Percentiles rank a stretch among this genome's conserved stretches.
These are phyloP conservation scores for Macrolepiota fuliginosa DNA, from an alignment of 768 basidiomycete genomes.

Conservation along the genomic window DNA sequence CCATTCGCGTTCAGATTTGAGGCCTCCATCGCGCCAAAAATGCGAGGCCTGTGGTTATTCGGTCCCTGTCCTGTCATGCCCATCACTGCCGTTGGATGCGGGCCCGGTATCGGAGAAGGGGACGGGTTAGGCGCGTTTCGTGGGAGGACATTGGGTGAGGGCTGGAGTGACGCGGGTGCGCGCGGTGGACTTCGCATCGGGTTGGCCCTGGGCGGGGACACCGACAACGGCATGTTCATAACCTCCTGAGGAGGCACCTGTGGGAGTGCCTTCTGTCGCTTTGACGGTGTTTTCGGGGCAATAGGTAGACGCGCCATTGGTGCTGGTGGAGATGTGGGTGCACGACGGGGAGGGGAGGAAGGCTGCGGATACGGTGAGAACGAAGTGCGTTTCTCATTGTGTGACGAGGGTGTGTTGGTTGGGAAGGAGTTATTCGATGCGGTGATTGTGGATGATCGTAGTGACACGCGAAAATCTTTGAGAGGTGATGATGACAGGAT, in stretches of 20 bases:
- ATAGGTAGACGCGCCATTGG: not conserved
- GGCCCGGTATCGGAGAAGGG: constrained; percentile 17
- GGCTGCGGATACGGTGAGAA: not conserved
- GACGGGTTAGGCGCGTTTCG: not conserved
- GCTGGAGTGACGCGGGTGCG: not conserved
- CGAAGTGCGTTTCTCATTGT: not conserved
- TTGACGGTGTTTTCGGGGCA: not conserved
- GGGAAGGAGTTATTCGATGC: constrained; percentile 1
- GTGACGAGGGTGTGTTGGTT: not conserved
- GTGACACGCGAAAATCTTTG: constrained; percentile 1
- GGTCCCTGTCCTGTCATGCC: constrained; percentile 15
- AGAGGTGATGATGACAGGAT: not conserved
- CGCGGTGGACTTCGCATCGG: not conserved
- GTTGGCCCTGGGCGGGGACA: constrained; percentile 1
- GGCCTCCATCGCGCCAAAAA: constrained; percentile 56
- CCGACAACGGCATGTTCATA: not conserved
- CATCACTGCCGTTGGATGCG: constrained; percentile 23
- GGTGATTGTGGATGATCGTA: constrained; percentile 2
- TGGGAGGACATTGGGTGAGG: constrained; percentile 8
- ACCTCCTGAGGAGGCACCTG: not conserved
- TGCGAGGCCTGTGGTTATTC: constrained; percentile 52
- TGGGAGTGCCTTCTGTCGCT: constrained; percentile 7
- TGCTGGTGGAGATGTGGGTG: not conserved
- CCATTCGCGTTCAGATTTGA: not conserved
- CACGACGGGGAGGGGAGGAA: not conserved